Conservation (phyloP, 2,329 filamentous ascomycete genomes). For the Calonectria montana region DNA sequence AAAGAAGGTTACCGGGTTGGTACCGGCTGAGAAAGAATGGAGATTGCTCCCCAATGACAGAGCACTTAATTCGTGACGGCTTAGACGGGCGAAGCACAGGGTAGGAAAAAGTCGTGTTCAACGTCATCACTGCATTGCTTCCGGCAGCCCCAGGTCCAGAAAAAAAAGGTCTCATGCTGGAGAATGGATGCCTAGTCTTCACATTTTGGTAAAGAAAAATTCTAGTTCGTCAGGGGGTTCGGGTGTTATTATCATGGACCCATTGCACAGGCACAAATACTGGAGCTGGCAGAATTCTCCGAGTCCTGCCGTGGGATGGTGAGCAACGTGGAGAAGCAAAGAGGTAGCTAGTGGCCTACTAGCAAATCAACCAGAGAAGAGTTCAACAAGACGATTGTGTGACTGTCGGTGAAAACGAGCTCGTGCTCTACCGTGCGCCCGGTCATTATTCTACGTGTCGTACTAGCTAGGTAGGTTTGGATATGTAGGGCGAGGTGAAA, state of each 20-base stretch:
- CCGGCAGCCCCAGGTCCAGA: conserved; percentile 13
- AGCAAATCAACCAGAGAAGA: not conserved
- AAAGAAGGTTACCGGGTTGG: conserved; percentile 13
- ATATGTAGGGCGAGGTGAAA: not conserved
- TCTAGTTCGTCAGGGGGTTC: conserved; percentile 5
- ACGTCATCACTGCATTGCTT: not conserved
- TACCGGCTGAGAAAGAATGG: conserved; percentile 2
- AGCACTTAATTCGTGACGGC: conserved; percentile 10
- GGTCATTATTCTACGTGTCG: not conserved
- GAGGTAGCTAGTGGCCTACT: not conserved
- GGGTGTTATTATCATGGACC: conserved; percentile 26
- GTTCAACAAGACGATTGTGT: not conserved
- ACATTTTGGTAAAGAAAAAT: conserved; percentile 5
- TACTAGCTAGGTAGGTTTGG: not conserved
- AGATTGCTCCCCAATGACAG: conserved; percentile 16
- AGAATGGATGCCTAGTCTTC: conserved; percentile 7
- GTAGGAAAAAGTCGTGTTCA: not conserved
- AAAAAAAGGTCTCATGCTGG: not conserved
- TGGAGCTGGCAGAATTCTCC: conserved; percentile 41
- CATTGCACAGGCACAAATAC: conserved; percentile 36
- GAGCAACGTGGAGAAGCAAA: conserved; percentile 27
- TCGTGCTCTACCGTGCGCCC: not conserved
- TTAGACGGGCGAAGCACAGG: not conserved
- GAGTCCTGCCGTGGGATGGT: conserved; percentile 33
- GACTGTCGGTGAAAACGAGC: not conserved